Evolutionary conservation across 1,284 basidiomycete genomes (phyloP), one percentile per base, ranked within the genome.

Genomic region (Cutaneotrichosporon dermatis): DNA sequence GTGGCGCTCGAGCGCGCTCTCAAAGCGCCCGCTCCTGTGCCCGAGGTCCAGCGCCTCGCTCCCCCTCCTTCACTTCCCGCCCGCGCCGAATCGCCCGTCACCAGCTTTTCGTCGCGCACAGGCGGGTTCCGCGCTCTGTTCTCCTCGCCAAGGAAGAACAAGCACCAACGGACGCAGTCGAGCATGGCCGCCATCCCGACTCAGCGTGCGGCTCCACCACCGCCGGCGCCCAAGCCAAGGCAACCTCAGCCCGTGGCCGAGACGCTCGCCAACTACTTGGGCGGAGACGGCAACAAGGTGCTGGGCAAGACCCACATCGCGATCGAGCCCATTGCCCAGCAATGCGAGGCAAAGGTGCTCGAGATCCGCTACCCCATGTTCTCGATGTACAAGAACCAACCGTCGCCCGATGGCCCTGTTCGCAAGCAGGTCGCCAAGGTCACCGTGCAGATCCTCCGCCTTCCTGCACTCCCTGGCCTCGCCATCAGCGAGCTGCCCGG

Each of bases 381-480:
- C 86, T 89, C 49, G 84, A 92, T 78, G 75, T 70, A 73, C 64
- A 74, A 74, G 61, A 66, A 67, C 25, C 43, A 57, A 6, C 48
- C 53, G 12, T 67, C 69, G 45, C 61, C 62, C 9, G 68, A 69
- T 44, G 83, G 85, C 57, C 72, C 82, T 0, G 35, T 60, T n/a
- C 68, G 79, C 42, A 69, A 86, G 84, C 74, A 76, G 56, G 76
- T 84, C 83, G 69, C 91, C 44, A 88, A 93, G 75, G 84, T 95
- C 59, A 83, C 88, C 6, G 77, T 95, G 58, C 91, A 95, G 75
- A 79, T 95, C 57, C 94, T 98, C 79, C 85, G 93, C 71, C 79
- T 97, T 12, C 93, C 94, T 0, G 86, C 92, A 1, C 77, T 98
- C 55, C 88, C 90, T 13, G 89, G 90, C 11, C 81, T 97, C n/a